Conservation (phyloP, 768 basidiomycete species). For the Collybia nuda region DNA sequence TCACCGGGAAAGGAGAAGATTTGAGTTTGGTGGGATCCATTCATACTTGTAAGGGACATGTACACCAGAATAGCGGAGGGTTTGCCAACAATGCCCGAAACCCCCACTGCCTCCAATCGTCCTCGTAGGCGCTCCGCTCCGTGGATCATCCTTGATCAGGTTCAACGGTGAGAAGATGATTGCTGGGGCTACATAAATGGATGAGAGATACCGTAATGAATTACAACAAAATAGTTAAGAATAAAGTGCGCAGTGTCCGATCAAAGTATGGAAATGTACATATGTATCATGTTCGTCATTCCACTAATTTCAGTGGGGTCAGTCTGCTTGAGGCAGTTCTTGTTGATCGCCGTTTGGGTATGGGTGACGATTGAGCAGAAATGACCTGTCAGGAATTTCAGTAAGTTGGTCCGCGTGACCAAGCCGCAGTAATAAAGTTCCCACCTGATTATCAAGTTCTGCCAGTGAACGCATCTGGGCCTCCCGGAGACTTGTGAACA, state of each 20-base stretch:
- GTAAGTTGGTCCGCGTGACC: background rate
- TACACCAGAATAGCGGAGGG: too few species aligned
- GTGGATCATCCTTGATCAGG: too few species aligned
- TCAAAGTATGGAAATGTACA: background rate
- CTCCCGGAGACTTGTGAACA: slow-evolving; percentile 29
- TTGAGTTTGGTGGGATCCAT: too few species aligned
- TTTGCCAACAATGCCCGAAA: too few species aligned
- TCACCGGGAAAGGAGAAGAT: too few species aligned
- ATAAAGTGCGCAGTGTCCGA: background rate
- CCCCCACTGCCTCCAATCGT: too few species aligned
- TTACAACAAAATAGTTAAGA: background rate
- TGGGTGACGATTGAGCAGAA: slow-evolving; percentile 25
- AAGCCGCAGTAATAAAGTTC: slow-evolving; percentile 11
- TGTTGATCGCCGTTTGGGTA: slow-evolving; percentile 18
- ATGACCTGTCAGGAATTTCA: slow-evolving; percentile 17
- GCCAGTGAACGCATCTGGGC: slow-evolving; percentile 31
- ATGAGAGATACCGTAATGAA: too few species aligned
- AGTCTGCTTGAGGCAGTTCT: slow-evolving; percentile 1
- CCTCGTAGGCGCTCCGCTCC: too few species aligned
- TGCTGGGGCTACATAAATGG: too few species aligned
- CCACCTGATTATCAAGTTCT: slow-evolving; percentile 36
- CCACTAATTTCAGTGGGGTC: slow-evolving; percentile 7
- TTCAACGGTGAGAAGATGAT: too few species aligned
- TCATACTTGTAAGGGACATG: too few species aligned
- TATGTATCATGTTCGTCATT: slow-evolving; percentile 2